These are phyloP conservation scores for Leavenworthia alabamica DNA, from an alignment of 345 rosid genomes.

Conservation along the genomic window DNA sequence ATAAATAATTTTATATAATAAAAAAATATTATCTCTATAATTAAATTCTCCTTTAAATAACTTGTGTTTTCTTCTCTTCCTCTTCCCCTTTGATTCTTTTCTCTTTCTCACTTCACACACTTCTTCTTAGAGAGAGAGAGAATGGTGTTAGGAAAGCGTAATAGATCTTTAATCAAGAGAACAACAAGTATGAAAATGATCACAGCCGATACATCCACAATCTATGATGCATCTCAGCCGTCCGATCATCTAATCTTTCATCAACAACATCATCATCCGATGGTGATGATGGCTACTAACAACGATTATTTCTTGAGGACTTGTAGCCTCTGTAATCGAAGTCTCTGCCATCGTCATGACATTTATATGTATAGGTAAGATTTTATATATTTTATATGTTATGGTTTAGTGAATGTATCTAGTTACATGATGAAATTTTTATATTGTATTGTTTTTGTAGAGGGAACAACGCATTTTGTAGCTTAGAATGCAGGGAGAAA, in stretches of 20 bases:
- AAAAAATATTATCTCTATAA: slow-evolving; percentile 18
- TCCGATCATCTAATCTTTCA: slow-evolving; percentile 23
- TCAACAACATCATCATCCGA: slow-evolving; percentile 15
- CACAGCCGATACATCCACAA: slow-evolving; percentile 32
- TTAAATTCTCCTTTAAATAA: slow-evolving; percentile 25
- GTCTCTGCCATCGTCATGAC: slow-evolving; percentile 40
- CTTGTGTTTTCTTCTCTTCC: slow-evolving; percentile 14
- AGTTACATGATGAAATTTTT: neutral
- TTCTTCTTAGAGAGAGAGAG: neutral
- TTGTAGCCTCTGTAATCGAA: slow-evolving; percentile 26
- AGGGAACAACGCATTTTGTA: slow-evolving; percentile 93
- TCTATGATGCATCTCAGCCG: slow-evolving; percentile 27
- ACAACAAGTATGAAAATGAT: slow-evolving; percentile 68
- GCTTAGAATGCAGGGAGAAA: slow-evolving; percentile 74
- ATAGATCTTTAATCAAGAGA: slow-evolving; percentile 55
- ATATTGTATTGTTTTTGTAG: slow-evolving; percentile 21
- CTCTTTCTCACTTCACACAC: too few species aligned
- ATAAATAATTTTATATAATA: slow-evolving; percentile 7
- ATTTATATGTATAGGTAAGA: slow-evolving; percentile 79
- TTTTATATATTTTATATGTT: neutral
- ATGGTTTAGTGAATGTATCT: neutral
- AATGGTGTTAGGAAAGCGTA: slow-evolving; percentile 66
- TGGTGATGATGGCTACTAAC: slow-evolving; percentile 1
- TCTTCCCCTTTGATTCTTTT: too few species aligned
- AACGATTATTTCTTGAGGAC: slow-evolving; percentile 22